Evolutionary conservation across 2,329 filamentous ascomycete species (phyloP), one percentile per base, ranked within the genome.

Genomic region (Cytospora piceicola): DNA sequence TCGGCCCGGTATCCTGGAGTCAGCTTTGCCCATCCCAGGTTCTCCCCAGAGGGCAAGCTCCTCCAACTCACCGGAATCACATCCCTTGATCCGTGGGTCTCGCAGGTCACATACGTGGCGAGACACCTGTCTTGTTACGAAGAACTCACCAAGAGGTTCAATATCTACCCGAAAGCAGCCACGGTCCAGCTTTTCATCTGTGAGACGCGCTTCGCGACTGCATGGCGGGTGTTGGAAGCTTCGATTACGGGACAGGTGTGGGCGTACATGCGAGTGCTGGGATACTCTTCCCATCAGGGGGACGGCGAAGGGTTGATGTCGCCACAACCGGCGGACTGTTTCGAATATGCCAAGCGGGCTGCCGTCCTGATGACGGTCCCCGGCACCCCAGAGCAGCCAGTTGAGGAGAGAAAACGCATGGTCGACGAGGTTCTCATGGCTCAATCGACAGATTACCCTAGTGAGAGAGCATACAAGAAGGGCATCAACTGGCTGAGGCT

Each of bases 221-320:
- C 64, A 53, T 71, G 69, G 69, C 65, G 64, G n/a, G 67, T 71
- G 29, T 66, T 71, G 6, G 51, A 66, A 34, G 69, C 66, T 30
- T 69, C 69, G 56, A 66, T 71, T 15, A 67, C 69, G 6, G 67
- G 66, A 5, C 65, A 53, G 14, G 69, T 70, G 24, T 71, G 70
- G 70, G 68, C 70, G 2, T 70, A 69, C 58, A 71, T 71, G 70
- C 69, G 70, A 60, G 65, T 66, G 4, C 49, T 70, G 27, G 70
- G 69, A 7, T 67, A 68, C 54, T 68, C 63, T 52, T 63, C 63
- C 53, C 66, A 68, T 12, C 66, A 67, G 42, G 61, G 63, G 22
- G 61, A 11, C 24, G 64, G 63, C 11, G 62, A 67, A 14, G 61
- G 69, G 4, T 34, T 68, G 12, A 68, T 67, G 64, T 69, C 67